These are phyloP conservation scores for Citrullus amarus DNA, from an alignment of 306 rosid genomes.

Conservation along the genomic window DNA sequence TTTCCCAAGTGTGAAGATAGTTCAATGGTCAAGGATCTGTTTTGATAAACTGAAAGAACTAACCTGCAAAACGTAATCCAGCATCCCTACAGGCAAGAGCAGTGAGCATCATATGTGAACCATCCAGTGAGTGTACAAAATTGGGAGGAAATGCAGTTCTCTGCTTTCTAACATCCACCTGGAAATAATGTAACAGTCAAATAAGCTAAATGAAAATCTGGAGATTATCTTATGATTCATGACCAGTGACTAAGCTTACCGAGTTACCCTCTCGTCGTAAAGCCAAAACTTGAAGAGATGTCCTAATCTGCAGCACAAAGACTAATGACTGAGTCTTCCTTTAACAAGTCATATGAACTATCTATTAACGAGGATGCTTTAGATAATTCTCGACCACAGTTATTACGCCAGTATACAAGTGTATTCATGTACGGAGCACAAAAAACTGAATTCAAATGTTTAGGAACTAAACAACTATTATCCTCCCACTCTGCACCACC, in stretches of 20 bases:
- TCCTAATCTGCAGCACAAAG: conserved; percentile 47
- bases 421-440: background rate
- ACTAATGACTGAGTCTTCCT: conserved; percentile 13
- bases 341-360: background rate
- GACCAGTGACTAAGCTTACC: conserved; percentile 25
- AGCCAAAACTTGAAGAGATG: conserved; percentile 77
- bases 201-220: background rate
- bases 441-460: background rate
- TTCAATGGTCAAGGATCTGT: background rate
- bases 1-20: background rate
- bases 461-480: background rate
- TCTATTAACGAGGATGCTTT: background rate
- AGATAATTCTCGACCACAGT: background rate
- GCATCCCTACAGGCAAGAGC: conserved; percentile 78
- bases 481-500: background rate
- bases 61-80: conserved; percentile 86
- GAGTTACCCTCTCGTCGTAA: conserved; percentile 52
- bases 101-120: conserved; percentile 89
- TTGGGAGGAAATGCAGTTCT: conserved; percentile 88
- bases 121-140: conserved; percentile 73
- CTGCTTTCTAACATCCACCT: conserved; percentile 65
- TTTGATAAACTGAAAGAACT: conserved; percentile 7
- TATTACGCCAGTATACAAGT: background rate
- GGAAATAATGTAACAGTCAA: conserved; percentile 10
- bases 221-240: background rate